These are phyloP conservation scores for Aspergillus brasiliensis DNA, from an alignment of 2,329 filamentous ascomycete genomes.

Conservation along the genomic window DNA sequence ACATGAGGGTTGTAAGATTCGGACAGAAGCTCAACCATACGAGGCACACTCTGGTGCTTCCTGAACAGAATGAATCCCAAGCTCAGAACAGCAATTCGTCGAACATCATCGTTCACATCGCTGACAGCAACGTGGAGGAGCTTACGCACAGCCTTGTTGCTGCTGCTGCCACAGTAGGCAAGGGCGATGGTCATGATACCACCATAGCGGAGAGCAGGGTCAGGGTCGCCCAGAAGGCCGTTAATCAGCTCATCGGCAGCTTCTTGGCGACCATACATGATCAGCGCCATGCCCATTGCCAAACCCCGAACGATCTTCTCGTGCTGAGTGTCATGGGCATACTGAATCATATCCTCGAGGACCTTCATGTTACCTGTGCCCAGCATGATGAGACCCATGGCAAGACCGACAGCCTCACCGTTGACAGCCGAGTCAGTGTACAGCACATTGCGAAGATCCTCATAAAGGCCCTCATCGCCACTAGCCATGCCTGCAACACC, in stretches of 20 bases:
- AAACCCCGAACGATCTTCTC: constrained; percentile 98
- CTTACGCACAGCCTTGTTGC: constrained; percentile 97
- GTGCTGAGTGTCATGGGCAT: constrained; percentile 96
- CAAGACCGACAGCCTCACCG: constrained; percentile 90
- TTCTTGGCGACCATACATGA: constrained; percentile 97
- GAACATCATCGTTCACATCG: constrained; percentile 96
- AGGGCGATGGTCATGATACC: constrained; percentile 98
- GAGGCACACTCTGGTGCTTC: constrained; percentile 93
- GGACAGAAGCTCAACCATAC: constrained; percentile 97
- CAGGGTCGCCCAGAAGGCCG: constrained; percentile 86
- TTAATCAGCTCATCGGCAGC: constrained; percentile 93
- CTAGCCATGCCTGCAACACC: constrained; percentile 98
- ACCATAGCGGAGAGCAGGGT: constrained; percentile 90
- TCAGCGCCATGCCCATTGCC: constrained; percentile 93
- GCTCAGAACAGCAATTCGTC: constrained; percentile 94
- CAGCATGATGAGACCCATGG: constrained; percentile 98
- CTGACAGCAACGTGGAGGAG: constrained; percentile 94
- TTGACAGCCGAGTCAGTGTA: constrained; percentile 95
- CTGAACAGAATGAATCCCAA: constrained; percentile 98
- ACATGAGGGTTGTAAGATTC: constrained; percentile 99
- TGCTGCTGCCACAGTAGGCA: constrained; percentile 94
- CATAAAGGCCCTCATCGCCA: constrained; percentile 85
- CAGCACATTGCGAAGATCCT: constrained; percentile 83
- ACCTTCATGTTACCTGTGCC: constrained; percentile 95
- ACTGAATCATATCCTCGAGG: constrained; percentile 94